These are phyloP conservation scores for Rhynchosporium agropyri DNA, from an alignment of 2,329 filamentous ascomycete species.

Conservation along the genomic window DNA sequence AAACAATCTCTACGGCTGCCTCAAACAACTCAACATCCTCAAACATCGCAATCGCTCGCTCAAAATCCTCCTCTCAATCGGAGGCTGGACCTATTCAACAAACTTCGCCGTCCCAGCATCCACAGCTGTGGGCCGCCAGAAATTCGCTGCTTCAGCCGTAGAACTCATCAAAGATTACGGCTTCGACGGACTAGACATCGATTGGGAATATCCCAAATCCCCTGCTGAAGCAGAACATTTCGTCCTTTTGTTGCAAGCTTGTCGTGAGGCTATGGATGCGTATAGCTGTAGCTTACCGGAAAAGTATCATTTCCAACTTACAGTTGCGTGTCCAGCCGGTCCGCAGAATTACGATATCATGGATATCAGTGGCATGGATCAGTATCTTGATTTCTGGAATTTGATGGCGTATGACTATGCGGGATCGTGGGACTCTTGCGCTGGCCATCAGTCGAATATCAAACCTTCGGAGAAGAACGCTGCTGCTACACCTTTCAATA, in stretches of 20 bases:
- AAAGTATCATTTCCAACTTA: conserved; percentile 60
- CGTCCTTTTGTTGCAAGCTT: conserved; percentile 59
- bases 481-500: conserved; percentile 75
- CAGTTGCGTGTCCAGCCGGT: conserved; percentile 66
- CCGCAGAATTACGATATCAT: conserved; percentile 64
- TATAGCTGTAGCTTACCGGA: conserved; percentile 52
- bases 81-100: conserved; percentile 88
- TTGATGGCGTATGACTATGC: conserved; percentile 90
- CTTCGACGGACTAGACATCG: conserved; percentile 71
- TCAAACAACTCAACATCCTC: conserved; percentile 85
- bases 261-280: conserved; percentile 59
- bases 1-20: conserved; percentile 82
- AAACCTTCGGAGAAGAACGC: conserved; percentile 61
- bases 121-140: conserved; percentile 66
- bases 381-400: conserved; percentile 73
- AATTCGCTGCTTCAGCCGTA: conserved; percentile 75
- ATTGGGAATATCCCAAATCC: conserved; percentile 68
- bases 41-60: conserved; percentile 82
- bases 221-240: conserved; percentile 57
- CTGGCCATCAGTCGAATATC: conserved; percentile 83
- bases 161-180: conserved; percentile 78
- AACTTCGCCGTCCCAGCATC: conserved; percentile 80
- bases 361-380: conserved; percentile 65
- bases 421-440: conserved; percentile 73
- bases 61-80: conserved; percentile 83